These are phyloP conservation scores for Cladophialophora psammophila DNA, from an alignment of 2,329 filamentous ascomycete species.

Conservation along the genomic window DNA sequence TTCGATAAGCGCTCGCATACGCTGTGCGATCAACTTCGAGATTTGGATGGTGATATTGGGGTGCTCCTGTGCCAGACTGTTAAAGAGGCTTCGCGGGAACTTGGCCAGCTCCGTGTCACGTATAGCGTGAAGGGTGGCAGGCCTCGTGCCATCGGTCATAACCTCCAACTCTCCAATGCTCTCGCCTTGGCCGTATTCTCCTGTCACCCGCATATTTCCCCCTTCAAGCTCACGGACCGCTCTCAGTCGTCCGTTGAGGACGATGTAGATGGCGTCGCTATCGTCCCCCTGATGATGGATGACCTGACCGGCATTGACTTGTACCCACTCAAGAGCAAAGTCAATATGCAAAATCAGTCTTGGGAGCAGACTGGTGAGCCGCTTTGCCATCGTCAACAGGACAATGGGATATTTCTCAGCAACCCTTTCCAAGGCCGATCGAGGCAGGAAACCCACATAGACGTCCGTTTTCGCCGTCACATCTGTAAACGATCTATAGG, in stretches of 20 bases:
- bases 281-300: slow-evolving; percentile 94
- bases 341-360: slow-evolving; percentile 94
- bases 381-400: slow-evolving; percentile 92
- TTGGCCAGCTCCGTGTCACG: slow-evolving; percentile 96
- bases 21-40: slow-evolving; percentile 95
- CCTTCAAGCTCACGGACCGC: slow-evolving; percentile 82
- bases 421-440: slow-evolving; percentile 84
- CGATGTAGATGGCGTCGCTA: slow-evolving; percentile 97
- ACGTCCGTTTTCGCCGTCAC: slow-evolving; percentile 98
- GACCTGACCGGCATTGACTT: slow-evolving; percentile 92
- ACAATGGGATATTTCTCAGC: slow-evolving; percentile 93
- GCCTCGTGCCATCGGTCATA: slow-evolving; percentile 89
- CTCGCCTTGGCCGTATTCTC: slow-evolving; percentile 95
- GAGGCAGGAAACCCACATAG: slow-evolving; percentile 92
- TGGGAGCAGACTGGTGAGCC: slow-evolving; percentile 86
- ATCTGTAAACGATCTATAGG: slow-evolving; percentile 94
- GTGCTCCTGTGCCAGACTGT: slow-evolving; percentile 95
- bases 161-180: slow-evolving; percentile 98
- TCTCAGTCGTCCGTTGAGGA: slow-evolving; percentile 88
- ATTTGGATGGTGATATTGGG: slow-evolving; percentile 99
- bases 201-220: slow-evolving; percentile 82
- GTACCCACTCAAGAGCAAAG: slow-evolving; percentile 97
- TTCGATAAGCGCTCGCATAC: slow-evolving; percentile 89
- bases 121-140: slow-evolving; percentile 92
- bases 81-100: slow-evolving; percentile 94